Base-by-base conservation (phyloP, 768 basidiomycete genomes). In the Rhodotorula toruloides region DNA sequence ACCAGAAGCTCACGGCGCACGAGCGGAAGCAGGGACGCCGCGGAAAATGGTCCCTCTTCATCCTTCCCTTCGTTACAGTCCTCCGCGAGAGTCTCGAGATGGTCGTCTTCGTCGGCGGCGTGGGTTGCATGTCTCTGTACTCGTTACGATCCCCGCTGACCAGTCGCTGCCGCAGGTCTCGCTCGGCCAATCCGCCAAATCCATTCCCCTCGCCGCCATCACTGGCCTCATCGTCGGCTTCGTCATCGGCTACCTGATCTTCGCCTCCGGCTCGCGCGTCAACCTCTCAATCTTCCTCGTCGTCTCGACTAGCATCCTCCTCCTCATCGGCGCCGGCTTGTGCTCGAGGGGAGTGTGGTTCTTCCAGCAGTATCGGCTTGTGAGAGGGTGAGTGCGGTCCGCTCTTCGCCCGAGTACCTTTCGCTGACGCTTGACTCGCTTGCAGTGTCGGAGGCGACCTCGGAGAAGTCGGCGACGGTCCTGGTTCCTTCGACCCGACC, bases 31-130 rank as follows among this genome's bases (percentile, higher is more conserved):
- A 68, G 50, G 67, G 63, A 5, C 48, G 58, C 39, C 39, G 58
- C 6, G 58, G 62, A 46, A 89, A 86, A 80, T 98, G 90, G 87
- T 84, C 86, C 0, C 82, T 99, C 54, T 90, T 99, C 81, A 73
- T 93, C 39, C 82, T 99, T 10, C 94, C 94, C 0, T 78, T 94
- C 63, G 84, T 98, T 75, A 94, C 93, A 16, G 90, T 99, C 53
- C 80, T 98, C 42, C 86, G 93, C 67, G 94, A 98, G 81, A 93
- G 92, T 71, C 81, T 97, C 67, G 93, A 97, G 77, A 91, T 89
- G 1, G 87, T 96, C 63, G 82, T 97, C 67, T 96, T 97, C 75
- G 91, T 96, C 43, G 90, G 92, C 6, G 91, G 92, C 55, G 91
- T 80, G 50, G 60, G 78, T 76, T 17, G 36, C 39, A 13, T 34